Evolutionary conservation across 352 stramenopile genomes (phyloP).

Genomic region (Pythium aristosporum): DNA sequence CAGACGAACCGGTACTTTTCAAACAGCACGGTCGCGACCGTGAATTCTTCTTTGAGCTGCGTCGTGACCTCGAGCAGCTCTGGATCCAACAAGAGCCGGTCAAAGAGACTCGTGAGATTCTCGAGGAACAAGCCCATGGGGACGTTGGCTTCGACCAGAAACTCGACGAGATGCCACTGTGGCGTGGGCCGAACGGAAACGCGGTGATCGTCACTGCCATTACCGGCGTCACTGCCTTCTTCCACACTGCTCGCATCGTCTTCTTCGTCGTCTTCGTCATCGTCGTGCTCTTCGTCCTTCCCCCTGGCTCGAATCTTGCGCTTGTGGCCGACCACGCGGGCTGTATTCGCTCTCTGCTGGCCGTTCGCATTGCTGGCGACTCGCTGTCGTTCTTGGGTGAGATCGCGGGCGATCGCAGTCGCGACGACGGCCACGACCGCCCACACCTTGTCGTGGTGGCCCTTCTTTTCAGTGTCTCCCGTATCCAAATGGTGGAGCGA

Average conservation of each 20-base stretch:
- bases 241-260: conserved; percentile 11
- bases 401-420: conserved; percentile 27
- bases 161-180: conserved; percentile 27
- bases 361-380: conserved; percentile 3
- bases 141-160: conserved; percentile 47
- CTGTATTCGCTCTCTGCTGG: neutral
- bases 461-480: conserved; percentile 4
- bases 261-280: conserved; percentile 17
- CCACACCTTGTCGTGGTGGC: conserved; percentile 28
- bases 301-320: conserved; percentile 20
- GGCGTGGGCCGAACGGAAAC: neutral
- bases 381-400: neutral
- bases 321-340: conserved; percentile 25
- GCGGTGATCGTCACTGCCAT: neutral
- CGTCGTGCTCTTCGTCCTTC: conserved; percentile 17
- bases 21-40: conserved; percentile 66
- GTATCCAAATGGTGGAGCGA: conserved; percentile 17
- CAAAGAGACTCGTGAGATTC: conserved; percentile 77
- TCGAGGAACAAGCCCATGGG: conserved; percentile 63
- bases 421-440: conserved; percentile 32
- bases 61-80: conserved; percentile 70
- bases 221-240: neutral
- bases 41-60: conserved; percentile 81
- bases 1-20: conserved; percentile 77
- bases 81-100: conserved; percentile 70